A percentile compares a stretch with the other conserved stretches of the same genome.
Evolutionary conservation across 2,329 filamentous ascomycete genomes (phyloP).

Genomic region (Aspergillus caelatus): DNA sequence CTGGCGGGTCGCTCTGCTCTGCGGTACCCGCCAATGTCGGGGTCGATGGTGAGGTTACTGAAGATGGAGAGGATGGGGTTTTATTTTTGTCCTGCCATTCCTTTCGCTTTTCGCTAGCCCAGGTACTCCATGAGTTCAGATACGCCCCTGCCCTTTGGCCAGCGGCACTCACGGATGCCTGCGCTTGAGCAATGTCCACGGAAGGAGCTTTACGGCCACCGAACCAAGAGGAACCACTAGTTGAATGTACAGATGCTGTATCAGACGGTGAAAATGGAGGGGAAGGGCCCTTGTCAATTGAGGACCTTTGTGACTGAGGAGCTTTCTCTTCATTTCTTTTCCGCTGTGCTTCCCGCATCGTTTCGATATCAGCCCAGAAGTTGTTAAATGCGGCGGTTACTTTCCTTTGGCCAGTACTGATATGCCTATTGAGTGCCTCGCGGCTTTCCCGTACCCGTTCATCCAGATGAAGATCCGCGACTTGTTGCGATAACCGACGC

Average conservation of each 20-base stretch:
- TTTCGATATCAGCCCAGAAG: conserved; percentile 88
- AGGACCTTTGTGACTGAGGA: conserved; percentile 32
- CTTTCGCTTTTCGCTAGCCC: conserved; percentile 56
- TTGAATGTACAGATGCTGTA: conserved; percentile 25
- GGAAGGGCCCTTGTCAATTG: conserved; percentile 31
- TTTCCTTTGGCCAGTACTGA: conserved; percentile 86
- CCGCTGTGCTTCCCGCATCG: conserved; percentile 72
- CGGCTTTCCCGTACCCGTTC: conserved; percentile 81
- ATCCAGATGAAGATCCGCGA: conserved; percentile 90
- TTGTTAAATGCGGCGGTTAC: conserved; percentile 84
- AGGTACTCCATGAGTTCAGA: conserved; percentile 64
- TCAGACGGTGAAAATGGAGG: conserved; percentile 29
- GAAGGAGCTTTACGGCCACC: conserved; percentile 35
- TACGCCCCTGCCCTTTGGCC: conserved; percentile 63
- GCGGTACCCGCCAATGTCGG: conserved; percentile 27
- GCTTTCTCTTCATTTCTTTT: conserved; percentile 48
- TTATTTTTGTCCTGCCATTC: conserved; percentile 49
- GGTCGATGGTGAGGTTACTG: conserved; percentile 25
- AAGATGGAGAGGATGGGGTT: conserved; percentile 29
- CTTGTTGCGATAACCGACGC: conserved; percentile 83
- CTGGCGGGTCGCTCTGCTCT: conserved; percentile 27
- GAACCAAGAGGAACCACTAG: conserved; percentile 30
- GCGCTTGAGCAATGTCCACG: conserved; percentile 57
- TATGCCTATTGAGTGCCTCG: conserved; percentile 83
- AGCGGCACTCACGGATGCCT: conserved; percentile 58